Conservation (phyloP, 2,329 filamentous ascomycete species). For the Monosporascus sp. region DNA sequence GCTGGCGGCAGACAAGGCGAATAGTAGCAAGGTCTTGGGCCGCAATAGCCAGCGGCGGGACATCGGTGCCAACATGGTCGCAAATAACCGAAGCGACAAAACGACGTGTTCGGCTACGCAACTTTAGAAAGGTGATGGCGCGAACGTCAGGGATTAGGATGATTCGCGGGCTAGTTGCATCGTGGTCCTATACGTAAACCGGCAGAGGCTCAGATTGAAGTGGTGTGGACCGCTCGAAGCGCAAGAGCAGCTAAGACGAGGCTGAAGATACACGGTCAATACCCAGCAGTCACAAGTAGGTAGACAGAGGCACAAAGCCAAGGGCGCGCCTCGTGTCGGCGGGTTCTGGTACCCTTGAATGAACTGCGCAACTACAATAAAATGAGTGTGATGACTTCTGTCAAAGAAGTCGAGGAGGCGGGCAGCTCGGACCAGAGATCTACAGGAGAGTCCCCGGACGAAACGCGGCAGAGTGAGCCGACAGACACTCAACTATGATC, state of each 20-base stretch:
- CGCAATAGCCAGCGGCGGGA: slow-evolving; percentile 32
- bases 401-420: slow-evolving; percentile 29
- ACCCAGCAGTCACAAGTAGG: background rate
- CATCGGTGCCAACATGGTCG: slow-evolving; percentile 27
- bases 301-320: background rate
- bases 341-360: no score
- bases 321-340: no score
- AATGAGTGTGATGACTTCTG: slow-evolving; percentile 30
- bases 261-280: background rate
- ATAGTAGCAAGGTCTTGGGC: slow-evolving; percentile 36
- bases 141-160: background rate
- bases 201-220: background rate
- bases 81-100: slow-evolving; percentile 4
- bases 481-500: background rate
- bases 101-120: background rate
- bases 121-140: background rate
- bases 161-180: background rate
- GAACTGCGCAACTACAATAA: slow-evolving; percentile 8
- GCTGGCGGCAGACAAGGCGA: slow-evolving; percentile 33
- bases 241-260: background rate
- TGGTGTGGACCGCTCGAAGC: no score
- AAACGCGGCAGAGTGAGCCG: background rate
- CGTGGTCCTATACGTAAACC: no score
- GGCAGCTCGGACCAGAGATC: background rate
- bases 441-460: no score